Percentiles rank a stretch among this genome's conserved stretches.
phyloP scores from a whole-genome alignment of 1,139 yeast genomes.

The Suhomyces coccinellae region DNA sequence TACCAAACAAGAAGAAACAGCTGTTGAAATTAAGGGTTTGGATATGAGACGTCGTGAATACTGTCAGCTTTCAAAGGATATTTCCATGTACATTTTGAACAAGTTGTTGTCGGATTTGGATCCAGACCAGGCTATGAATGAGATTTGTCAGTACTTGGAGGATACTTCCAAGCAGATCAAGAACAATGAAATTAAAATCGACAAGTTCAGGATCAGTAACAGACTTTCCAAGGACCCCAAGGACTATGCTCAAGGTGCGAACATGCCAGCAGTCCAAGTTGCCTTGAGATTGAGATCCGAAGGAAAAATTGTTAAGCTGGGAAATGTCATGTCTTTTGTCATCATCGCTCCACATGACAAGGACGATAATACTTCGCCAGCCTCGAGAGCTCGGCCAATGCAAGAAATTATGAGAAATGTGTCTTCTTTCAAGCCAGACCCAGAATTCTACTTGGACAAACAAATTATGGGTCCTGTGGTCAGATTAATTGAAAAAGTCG shows the following conservation, averaged over 20 bases:
- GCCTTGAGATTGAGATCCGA: constrained; percentile 76
- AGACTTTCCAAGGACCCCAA: constrained; percentile 72
- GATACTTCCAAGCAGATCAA: constrained; percentile 59
- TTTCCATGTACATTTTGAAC: constrained; percentile 73
- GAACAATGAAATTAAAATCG: constrained; percentile 59
- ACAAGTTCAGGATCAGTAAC: constrained; percentile 72
- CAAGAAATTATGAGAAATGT: constrained; percentile 63
- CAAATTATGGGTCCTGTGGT: constrained; percentile 92
- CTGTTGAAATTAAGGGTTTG: constrained; percentile 89
- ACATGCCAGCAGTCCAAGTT: constrained; percentile 92
- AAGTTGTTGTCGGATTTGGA: constrained; percentile 72
- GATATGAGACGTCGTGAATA: constrained; percentile 98
- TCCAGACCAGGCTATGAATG: constrained; percentile 73
- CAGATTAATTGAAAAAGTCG: constrained; percentile 80
- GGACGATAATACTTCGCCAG: constrained; percentile 46
- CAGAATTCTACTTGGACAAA: constrained; percentile 76
- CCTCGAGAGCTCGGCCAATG: constrained; percentile 79
- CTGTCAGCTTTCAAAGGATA: constrained; percentile 88
- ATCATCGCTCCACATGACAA: constrained; percentile 51
- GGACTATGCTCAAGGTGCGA: constrained; percentile 73
- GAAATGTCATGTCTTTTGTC: constrained; percentile 86
- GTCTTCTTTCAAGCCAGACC: constrained; percentile 64
- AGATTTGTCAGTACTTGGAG: constrained; percentile 72
- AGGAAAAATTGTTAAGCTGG: constrained; percentile 86
- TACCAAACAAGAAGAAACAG: constrained; percentile 52